Conservation (phyloP, 2,329 filamentous ascomycete genomes). For the Talaromyces sp. region DNA sequence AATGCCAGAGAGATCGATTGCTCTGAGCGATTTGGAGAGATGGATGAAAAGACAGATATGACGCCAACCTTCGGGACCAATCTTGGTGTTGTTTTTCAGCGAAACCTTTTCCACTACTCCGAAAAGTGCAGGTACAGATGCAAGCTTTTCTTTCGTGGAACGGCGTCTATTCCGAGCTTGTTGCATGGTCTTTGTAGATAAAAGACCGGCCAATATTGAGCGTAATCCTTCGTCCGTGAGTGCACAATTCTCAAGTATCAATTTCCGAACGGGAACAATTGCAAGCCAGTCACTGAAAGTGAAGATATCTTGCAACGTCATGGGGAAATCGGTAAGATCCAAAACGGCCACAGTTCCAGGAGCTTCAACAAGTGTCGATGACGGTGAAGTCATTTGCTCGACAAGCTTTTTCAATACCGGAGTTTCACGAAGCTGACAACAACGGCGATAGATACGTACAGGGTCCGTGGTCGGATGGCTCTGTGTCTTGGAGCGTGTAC, state of each 20-base stretch:
- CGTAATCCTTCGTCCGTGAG: constrained; percentile 82
- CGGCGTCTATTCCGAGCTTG: constrained; percentile 50
- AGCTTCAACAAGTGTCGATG: constrained; percentile 59
- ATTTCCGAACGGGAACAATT: constrained; percentile 81
- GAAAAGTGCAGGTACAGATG: constrained; percentile 34
- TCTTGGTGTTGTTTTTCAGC: constrained; percentile 81
- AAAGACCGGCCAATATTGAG: constrained; percentile 77
- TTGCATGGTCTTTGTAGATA: constrained; percentile 70
- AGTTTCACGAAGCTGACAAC: constrained; percentile 89
- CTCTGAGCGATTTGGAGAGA: constrained; percentile 81
- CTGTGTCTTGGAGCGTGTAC: constrained; percentile 51
- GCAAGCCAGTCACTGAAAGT: constrained; percentile 93
- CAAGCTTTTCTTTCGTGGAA: constrained; percentile 34
- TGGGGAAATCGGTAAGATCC: constrained; percentile 77
- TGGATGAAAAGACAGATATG: constrained; percentile 86
- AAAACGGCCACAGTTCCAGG: constrained; percentile 77
- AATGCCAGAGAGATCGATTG: constrained; percentile 80
- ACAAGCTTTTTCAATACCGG: constrained; percentile 88
- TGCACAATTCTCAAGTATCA: constrained; percentile 82
- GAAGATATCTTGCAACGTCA: constrained; percentile 77
- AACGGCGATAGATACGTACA: constrained; percentile 85
- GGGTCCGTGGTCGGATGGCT: constrained; percentile 82
- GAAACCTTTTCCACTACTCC: constrained; percentile 83
- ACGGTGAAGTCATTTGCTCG: constrained; percentile 72
- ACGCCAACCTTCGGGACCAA: constrained; percentile 84